These are phyloP conservation scores for Paxillus ammoniavirescens DNA, from an alignment of 768 basidiomycete genomes.

Conservation along the genomic window DNA sequence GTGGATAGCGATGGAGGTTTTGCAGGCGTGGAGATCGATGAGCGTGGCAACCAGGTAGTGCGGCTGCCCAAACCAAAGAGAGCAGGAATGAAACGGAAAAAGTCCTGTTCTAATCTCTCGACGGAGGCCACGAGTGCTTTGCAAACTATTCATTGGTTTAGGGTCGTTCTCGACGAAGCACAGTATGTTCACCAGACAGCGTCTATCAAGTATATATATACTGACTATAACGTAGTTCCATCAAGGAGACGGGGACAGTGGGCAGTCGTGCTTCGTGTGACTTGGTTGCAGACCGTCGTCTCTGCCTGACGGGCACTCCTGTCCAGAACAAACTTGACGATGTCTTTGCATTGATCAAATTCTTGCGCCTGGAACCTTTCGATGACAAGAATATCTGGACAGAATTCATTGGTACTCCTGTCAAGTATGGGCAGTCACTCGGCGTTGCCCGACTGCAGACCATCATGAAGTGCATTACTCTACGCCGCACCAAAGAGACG, in stretches of 20 bases:
- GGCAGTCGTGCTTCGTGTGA: conserved; percentile 95
- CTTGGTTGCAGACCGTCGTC: conserved; percentile 86
- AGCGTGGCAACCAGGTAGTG: conserved; percentile 59
- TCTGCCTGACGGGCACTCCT: conserved; percentile 96
- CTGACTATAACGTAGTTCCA: conserved; percentile 57
- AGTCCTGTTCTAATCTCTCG: conserved; percentile 40
- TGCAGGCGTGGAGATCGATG: conserved; percentile 64
- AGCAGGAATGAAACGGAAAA: conserved; percentile 65
- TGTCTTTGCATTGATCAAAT: conserved; percentile 95
- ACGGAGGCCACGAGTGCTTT: conserved; percentile 69
- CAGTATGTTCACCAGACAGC: conserved; percentile 61
- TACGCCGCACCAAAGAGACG: conserved; percentile 94
- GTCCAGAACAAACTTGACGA: conserved; percentile 99
- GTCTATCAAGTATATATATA: neutral
- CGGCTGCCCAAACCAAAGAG: conserved; percentile 67
- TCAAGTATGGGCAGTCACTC: conserved; percentile 86
- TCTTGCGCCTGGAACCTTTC: conserved; percentile 86
- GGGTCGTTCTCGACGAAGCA: conserved; percentile 91
- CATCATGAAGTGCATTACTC: conserved; percentile 95
- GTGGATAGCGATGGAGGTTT: conserved; percentile 62
- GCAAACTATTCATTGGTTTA: conserved; percentile 95
- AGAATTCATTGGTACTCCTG: conserved; percentile 87
- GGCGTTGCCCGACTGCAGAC: conserved; percentile 93
- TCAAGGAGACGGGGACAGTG: conserved; percentile 94
- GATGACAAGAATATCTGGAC: conserved; percentile 94